Evolutionary conservation across 306 rosid species (phyloP).

Genomic region (Cucumis hystrix): DNA sequence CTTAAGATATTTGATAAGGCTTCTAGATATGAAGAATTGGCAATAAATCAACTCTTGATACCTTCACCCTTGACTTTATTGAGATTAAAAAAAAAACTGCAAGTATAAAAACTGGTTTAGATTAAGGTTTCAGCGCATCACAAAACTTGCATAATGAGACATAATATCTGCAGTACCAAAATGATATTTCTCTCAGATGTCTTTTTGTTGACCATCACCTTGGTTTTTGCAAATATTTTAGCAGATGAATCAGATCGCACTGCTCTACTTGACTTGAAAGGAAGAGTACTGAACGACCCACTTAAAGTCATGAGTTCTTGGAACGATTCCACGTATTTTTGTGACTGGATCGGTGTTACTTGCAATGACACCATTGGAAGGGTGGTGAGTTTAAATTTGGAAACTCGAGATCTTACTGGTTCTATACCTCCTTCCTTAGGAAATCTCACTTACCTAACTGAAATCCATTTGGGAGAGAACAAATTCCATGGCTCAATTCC

Average conservation of each 20-base stretch:
- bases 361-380: constrained; percentile 10
- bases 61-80: no score
- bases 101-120: no score
- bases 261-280: constrained; percentile 21
- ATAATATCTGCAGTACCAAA: neutral
- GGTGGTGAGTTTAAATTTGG: constrained; percentile 12
- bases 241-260: constrained; percentile 16
- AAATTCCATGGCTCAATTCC: constrained; percentile 18
- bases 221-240: neutral
- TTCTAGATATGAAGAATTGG: no score
- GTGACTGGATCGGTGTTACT: constrained; percentile 21
- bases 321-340: constrained; percentile 22
- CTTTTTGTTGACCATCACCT: neutral
- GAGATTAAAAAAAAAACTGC: no score
- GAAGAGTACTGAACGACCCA: constrained; percentile 14
- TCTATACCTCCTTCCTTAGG: constrained; percentile 20
- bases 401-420: constrained; percentile 3
- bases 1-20: no score
- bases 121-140: neutral
- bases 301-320: constrained; percentile 17
- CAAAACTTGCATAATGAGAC: neutral
- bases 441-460: constrained; percentile 20
- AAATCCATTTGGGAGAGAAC: constrained; percentile 11
- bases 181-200: no score
- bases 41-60: no score